phyloP scores from a whole-genome alignment of 2,329 filamentous ascomycete genomes.

The Lachnellula suecica region DNA sequence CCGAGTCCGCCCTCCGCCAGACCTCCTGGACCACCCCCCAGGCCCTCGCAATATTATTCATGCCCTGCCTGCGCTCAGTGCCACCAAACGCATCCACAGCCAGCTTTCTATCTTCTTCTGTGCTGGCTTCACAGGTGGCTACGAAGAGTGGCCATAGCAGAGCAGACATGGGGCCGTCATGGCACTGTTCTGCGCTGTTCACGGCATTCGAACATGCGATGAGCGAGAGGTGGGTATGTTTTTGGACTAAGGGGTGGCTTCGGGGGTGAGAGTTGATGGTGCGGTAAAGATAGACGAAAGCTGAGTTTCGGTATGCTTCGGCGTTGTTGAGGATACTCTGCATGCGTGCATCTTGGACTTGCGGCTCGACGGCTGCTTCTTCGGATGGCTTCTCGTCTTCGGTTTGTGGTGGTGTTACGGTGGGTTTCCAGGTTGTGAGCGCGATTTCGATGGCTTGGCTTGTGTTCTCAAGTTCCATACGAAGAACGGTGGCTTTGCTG shows the following conservation, averaged over 20 bases:
- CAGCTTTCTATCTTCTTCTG: conserved; percentile 47
- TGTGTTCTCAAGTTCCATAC: conserved; percentile 34
- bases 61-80: conserved; percentile 58
- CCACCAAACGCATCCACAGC: conserved; percentile 52
- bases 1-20: conserved; percentile 52
- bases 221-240: conserved; percentile 49
- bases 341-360: conserved; percentile 19
- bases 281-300: conserved; percentile 44
- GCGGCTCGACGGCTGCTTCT: background rate
- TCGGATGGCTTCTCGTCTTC: conserved; percentile 6
- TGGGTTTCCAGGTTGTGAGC: conserved; percentile 55
- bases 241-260: conserved; percentile 50
- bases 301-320: conserved; percentile 50
- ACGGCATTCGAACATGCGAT: conserved; percentile 56
- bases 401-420: conserved; percentile 36
- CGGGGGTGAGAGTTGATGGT: conserved; percentile 43
- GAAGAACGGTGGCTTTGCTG: conserved; percentile 26
- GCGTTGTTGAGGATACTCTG: conserved; percentile 42
- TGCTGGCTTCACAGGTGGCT: conserved; percentile 58
- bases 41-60: conserved; percentile 62
- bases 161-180: conserved; percentile 58
- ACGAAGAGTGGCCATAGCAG: conserved; percentile 66
- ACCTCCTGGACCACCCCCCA: conserved; percentile 62
- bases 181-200: conserved; percentile 37
- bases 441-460: conserved; percentile 55